These are phyloP conservation scores for Penicillium sp. DNA, from an alignment of 2,329 filamentous ascomycete genomes.

Conservation along the genomic window DNA sequence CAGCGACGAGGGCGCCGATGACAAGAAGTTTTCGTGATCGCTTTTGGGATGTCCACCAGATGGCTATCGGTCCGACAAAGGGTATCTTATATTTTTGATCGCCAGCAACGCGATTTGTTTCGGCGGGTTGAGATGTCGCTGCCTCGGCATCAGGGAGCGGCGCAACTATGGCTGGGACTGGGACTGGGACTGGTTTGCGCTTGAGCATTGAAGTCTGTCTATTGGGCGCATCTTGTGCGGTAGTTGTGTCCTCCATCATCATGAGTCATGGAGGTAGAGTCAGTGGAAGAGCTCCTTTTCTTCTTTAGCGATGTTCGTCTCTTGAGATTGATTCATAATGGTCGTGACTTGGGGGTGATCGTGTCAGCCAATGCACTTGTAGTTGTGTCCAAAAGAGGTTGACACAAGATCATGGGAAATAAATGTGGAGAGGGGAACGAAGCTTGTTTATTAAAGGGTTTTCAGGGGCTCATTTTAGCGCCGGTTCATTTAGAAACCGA, in stretches of 20 bases:
- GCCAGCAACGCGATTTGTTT: background rate
- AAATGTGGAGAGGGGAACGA: background rate
- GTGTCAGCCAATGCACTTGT: background rate
- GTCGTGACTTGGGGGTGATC: background rate
- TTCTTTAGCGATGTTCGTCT: background rate
- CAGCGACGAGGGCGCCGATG: conserved; percentile 9
- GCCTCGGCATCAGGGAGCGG: background rate
- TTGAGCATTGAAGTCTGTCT: conserved; percentile 8
- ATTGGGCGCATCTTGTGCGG: background rate
- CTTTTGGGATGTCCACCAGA: conserved; percentile 11
- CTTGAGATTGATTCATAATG: background rate
- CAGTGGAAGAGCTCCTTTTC: background rate
- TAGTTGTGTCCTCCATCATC: background rate
- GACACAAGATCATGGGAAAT: background rate
- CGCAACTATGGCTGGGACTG: conserved; percentile 6
- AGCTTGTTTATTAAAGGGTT: background rate
- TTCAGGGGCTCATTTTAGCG: background rate
- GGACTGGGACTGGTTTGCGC: conserved; percentile 17
- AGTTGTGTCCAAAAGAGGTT: background rate
- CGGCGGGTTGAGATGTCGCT: background rate
- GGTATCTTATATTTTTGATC: background rate
- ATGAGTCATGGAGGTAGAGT: background rate
- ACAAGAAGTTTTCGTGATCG: conserved; percentile 20
- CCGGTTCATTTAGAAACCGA: background rate
- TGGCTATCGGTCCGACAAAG: background rate